A percentile compares a stretch with the other conserved stretches of the same genome.
These are phyloP conservation scores for Trifolium repens DNA, from an alignment of 306 rosid genomes.

Conservation along the genomic window DNA sequence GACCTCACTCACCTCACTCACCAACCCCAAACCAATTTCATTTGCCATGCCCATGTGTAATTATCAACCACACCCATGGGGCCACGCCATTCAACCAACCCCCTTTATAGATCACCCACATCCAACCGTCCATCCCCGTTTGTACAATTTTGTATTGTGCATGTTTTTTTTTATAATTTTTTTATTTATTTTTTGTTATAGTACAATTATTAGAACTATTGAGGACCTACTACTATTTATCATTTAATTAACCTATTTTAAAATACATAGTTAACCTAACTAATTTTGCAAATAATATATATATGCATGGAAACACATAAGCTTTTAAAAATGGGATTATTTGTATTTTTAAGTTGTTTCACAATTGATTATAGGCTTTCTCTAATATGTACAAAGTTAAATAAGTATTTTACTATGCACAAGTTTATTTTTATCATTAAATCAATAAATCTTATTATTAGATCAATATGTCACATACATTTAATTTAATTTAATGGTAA, in stretches of 20 bases:
- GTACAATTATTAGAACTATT: no score
- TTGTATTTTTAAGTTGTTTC: no score
- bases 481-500: no score
- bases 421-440: no score
- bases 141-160: background rate
- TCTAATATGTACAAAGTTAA: no score
- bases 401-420: no score
- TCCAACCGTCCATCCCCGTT: background rate
- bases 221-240: no score
- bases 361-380: no score
- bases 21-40: constrained; percentile 50
- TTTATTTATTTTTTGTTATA: no score
- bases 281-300: background rate
- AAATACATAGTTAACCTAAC: background rate
- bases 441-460: no score
- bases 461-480: no score
- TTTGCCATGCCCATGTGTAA: background rate
- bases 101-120: constrained; percentile 11
- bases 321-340: no score
- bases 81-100: constrained; percentile 25
- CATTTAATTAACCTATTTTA: background rate
- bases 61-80: constrained; percentile 29
- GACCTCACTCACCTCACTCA: constrained; percentile 13
- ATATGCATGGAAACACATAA: background rate
- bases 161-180: background rate